Conservation (phyloP, 2,329 filamentous ascomycete species). For the Fusarium hostae region DNA sequence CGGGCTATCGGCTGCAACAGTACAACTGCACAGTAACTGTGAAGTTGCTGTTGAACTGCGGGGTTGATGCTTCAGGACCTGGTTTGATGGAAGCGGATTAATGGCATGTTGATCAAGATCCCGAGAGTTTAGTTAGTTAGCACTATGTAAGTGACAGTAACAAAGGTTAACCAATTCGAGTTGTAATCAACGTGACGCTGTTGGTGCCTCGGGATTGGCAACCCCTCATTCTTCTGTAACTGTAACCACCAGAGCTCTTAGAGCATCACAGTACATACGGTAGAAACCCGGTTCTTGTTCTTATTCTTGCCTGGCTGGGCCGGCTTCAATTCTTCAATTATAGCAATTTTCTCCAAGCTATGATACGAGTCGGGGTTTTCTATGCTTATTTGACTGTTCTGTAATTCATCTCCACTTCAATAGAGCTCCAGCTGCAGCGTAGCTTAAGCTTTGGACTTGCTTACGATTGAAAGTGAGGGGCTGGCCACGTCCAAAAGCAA, state of each 20-base stretch:
- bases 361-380: not conserved
- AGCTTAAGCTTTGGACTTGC: conserved; percentile 16
- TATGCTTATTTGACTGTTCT: not conserved
- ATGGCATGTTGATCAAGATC: conserved; percentile 24
- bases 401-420: not conserved
- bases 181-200: conserved; percentile 25
- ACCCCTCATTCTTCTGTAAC: conserved; percentile 13
- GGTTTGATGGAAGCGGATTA: conserved; percentile 15
- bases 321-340: not conserved
- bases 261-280: not conserved
- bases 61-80: conserved; percentile 16
- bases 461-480: conserved; percentile 30
- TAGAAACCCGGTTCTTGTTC: not conserved
- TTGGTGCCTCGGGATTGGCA: conserved; percentile 29
- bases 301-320: not conserved
- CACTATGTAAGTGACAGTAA: not conserved
- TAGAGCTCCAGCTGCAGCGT: not conserved
- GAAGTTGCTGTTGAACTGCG: conserved; percentile 22
- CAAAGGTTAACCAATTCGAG: conserved; percentile 27
- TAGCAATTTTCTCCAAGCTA: not conserved
- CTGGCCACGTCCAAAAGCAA: conserved; percentile 24
- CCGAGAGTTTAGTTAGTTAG: not conserved
- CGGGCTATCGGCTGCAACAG: conserved; percentile 7
- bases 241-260: not conserved
- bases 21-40: not conserved